A percentile compares a stretch with the other conserved stretches of the same genome.
Evolutionary conservation across 768 basidiomycete genomes (phyloP).

Genomic region (Pleurotus tuber-regium): DNA sequence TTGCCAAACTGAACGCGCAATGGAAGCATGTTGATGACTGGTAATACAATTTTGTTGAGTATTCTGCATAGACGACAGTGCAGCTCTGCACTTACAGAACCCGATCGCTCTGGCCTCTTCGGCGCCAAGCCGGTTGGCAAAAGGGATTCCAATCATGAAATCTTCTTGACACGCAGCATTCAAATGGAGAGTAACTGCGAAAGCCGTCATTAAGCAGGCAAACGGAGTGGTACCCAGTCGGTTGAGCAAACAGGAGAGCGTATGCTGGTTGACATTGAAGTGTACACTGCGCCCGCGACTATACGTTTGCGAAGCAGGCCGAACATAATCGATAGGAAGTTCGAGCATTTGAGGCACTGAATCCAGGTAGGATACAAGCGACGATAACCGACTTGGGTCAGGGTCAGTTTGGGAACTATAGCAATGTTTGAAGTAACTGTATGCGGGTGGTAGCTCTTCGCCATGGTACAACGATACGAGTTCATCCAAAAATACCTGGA

Average conservation of each 20-base stretch:
- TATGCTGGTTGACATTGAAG: background rate
- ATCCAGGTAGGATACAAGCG: conserved; percentile 8
- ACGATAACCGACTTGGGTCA: background rate
- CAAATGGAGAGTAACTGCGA: conserved; percentile 8
- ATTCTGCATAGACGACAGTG: too few species aligned
- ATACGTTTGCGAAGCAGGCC: background rate
- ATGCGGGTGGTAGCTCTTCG: background rate
- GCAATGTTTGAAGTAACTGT: background rate
- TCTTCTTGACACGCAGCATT: conserved; percentile 9
- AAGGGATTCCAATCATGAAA: conserved; percentile 6
- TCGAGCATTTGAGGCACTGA: conserved; percentile 11
- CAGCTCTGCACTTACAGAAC: background rate
- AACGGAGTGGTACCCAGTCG: conserved; percentile 6
- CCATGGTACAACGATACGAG: background rate
- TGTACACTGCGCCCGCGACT: background rate
- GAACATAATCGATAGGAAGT: conserved; percentile 12
- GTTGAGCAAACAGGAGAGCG: background rate
- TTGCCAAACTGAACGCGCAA: background rate
- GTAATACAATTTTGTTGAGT: too few species aligned
- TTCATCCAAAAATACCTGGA: background rate
- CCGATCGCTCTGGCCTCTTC: conserved; percentile 7
- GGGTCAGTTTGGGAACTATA: background rate
- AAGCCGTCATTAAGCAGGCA: conserved; percentile 9
- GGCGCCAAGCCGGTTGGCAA: background rate
- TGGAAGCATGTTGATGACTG: background rate